Conservation (phyloP, 2,329 filamentous ascomycete genomes). For the Beauveria sp. region DNA sequence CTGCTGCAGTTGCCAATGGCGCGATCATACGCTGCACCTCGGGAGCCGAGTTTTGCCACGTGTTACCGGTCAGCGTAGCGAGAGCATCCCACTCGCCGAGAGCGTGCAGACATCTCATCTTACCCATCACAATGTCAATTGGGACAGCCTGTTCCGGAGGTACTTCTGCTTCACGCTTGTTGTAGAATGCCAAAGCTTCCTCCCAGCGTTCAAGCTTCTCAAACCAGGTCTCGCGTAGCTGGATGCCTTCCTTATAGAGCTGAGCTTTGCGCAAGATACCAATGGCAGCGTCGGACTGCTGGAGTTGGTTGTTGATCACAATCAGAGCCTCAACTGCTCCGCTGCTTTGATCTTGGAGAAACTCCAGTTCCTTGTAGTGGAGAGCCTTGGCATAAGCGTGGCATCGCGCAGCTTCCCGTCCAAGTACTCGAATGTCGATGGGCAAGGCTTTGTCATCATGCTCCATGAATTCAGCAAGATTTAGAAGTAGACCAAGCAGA, state of each 20-base stretch:
- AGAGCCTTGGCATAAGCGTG: constrained; percentile 97
- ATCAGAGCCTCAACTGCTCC: constrained; percentile 95
- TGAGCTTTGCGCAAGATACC: constrained; percentile 95
- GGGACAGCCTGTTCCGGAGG: constrained; percentile 50
- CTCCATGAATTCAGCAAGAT: constrained; percentile 99
- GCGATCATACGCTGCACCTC: constrained; percentile 89
- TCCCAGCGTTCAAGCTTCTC: constrained; percentile 98
- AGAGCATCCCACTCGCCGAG: constrained; percentile 95
- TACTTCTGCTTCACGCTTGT: constrained; percentile 71
- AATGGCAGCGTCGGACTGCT: constrained; percentile 97
- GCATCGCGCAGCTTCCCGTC: constrained; percentile 90
- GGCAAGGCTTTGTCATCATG: constrained; percentile 97
- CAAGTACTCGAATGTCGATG: constrained; percentile 91
- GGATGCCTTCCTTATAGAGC: constrained; percentile 85
- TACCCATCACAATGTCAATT: constrained; percentile 97
- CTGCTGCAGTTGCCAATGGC: constrained; percentile 85
- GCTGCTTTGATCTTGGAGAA: constrained; percentile 93
- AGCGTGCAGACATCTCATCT: constrained; percentile 97
- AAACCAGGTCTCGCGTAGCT: constrained; percentile 96
- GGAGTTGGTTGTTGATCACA: constrained; percentile 97
- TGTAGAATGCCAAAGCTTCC: constrained; percentile 86
- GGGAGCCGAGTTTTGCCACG: constrained; percentile 81
- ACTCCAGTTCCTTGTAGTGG: constrained; percentile 98
- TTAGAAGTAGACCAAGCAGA: constrained; percentile 85
- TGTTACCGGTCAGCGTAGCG: constrained; percentile 80